phyloP scores from a whole-genome alignment of 1,284 basidiomycete species.

The Cystobasidiaceae sp. region DNA sequence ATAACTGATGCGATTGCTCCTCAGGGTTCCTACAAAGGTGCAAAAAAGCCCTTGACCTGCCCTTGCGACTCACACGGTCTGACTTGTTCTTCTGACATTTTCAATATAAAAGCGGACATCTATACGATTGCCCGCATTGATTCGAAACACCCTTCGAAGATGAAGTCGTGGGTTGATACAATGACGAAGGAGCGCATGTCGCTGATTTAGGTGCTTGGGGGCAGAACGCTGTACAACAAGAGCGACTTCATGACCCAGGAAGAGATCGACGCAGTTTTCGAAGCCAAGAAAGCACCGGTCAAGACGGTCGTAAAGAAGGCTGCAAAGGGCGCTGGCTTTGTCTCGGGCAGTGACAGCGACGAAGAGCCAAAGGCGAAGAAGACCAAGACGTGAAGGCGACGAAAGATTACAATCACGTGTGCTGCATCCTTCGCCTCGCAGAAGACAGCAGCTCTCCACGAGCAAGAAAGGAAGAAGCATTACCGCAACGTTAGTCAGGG shows the following conservation, averaged over 20 bases:
- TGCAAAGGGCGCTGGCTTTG: constrained; percentile 19
- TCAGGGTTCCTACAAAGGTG: constrained; percentile 20
- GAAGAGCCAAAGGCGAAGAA: constrained; percentile 25
- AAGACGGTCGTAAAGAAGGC: constrained; percentile 1
- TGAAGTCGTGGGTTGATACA: constrained; percentile 42
- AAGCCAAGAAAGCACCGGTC: constrained; percentile 1
- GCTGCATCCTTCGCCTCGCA: too few relatives aligned
- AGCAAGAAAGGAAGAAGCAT: too few relatives aligned
- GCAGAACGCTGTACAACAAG: constrained; percentile 4
- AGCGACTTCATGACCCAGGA: constrained; percentile 35
- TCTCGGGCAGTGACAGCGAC: constrained; percentile 1
- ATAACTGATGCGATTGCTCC: neutral
- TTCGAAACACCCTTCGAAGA: constrained; percentile 45
- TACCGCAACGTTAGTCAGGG: too few relatives aligned
- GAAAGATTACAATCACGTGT: too few relatives aligned
- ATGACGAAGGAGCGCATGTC: constrained; percentile 9
- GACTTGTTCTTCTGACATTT: too few relatives aligned
- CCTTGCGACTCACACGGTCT: neutral
- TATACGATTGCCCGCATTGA: constrained; percentile 47
- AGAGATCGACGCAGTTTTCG: constrained; percentile 29
- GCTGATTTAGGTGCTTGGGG: neutral
- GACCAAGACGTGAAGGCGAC: constrained; percentile 1
- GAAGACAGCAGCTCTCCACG: too few relatives aligned
- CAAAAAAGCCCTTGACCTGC: neutral
- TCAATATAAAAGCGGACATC: constrained; percentile 41